Conservation (phyloP, 345 rosid genomes). For the Brassica carinata region DNA sequence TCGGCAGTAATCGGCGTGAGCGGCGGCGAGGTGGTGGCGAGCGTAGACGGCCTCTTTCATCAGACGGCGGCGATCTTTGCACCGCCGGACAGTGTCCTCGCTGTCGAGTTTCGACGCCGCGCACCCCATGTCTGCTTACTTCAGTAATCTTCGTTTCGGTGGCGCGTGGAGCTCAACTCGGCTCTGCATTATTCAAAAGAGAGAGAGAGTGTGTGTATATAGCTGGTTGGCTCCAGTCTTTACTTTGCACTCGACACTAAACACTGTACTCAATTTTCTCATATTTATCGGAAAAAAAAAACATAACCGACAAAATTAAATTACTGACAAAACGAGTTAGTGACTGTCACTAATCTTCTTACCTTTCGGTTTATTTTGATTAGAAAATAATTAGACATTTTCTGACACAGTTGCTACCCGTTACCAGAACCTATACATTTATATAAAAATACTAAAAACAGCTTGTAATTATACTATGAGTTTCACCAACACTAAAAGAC, state of each 20-base stretch:
- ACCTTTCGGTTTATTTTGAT: background rate
- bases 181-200: background rate
- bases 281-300: background rate
- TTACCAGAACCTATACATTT: background rate
- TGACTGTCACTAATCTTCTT: background rate
- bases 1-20: conserved; percentile 91
- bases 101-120: conserved; percentile 89
- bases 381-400: background rate
- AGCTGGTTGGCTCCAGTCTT: too few relatives aligned
- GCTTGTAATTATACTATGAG: background rate
- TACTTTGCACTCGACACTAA: background rate
- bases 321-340: background rate
- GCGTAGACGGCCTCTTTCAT: conserved; percentile 85
- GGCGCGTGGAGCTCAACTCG: conserved; percentile 31
- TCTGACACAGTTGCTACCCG: background rate
- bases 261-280: background rate
- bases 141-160: conserved; percentile 17
- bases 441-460: too few relatives aligned
- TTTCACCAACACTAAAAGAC: background rate
- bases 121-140: conserved; percentile 64
- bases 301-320: background rate
- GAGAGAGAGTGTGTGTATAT: background rate
- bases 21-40: conserved; percentile 84
- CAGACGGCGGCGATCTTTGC: conserved; percentile 95
- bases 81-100: conserved; percentile 87